Conservation (phyloP, 352 stramenopile species). For the Phytophthora sansomeana region DNA sequence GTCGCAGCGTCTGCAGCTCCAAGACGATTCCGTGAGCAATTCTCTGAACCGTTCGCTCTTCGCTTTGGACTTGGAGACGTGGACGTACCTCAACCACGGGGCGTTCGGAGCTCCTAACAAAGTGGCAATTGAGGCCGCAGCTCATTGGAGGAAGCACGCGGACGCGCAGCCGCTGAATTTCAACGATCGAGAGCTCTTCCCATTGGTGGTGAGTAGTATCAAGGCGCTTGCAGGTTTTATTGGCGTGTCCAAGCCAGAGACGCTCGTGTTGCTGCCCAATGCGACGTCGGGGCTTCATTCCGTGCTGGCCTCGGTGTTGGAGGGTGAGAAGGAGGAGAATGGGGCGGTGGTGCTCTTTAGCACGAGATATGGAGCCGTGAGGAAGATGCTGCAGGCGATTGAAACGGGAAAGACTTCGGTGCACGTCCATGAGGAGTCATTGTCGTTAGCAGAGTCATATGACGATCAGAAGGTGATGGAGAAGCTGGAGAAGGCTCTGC, state of each 20-base stretch:
- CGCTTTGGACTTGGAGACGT: constrained; percentile 62
- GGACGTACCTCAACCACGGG: constrained; percentile 96
- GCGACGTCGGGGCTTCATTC: constrained; percentile 92
- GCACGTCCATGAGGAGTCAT: constrained; percentile 61
- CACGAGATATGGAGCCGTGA: constrained; percentile 92
- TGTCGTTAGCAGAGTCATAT: constrained; percentile 71
- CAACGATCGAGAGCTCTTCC: constrained; percentile 93
- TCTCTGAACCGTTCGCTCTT: constrained; percentile 52
- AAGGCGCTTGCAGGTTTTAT: constrained; percentile 80
- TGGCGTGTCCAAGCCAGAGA: constrained; percentile 47
- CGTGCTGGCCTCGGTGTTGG: constrained; percentile 66
- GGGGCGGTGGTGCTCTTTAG: constrained; percentile 72
- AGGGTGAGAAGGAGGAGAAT: constrained; percentile 17
- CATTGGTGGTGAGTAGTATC: constrained; percentile 85
- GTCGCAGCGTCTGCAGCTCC: constrained; percentile 24
- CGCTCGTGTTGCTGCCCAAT: constrained; percentile 89
- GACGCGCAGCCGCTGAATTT: constrained; percentile 93
- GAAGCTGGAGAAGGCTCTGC: constrained; percentile 45
- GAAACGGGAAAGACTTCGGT: constrained; percentile 24
- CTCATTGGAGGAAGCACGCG: constrained; percentile 77
- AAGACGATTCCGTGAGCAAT: constrained; percentile 28
- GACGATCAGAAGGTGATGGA: constrained; percentile 60
- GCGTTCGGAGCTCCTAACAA: constrained; percentile 89
- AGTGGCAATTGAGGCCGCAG: constrained; percentile 70
- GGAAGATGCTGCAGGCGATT: constrained; percentile 89